Evolutionary conservation across 73 alveolate species (phyloP).

Genomic region (Uronychia setigera): DNA sequence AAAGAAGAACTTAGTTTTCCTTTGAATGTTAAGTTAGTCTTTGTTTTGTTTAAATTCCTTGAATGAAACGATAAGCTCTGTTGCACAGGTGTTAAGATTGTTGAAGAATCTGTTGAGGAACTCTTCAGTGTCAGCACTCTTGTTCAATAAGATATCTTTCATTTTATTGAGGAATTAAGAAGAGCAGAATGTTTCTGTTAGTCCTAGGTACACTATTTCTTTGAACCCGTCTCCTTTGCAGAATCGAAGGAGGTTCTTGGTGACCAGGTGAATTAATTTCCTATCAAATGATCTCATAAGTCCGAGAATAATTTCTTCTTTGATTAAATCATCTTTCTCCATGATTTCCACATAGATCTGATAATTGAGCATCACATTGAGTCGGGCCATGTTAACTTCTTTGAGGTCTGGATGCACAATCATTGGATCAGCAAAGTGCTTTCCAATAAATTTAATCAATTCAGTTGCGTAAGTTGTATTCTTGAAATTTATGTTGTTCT

Average conservation of each 20-base stretch:
- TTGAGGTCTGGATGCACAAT: conserved; percentile 52
- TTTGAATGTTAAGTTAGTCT: not conserved
- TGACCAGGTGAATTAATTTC: conserved; percentile 13
- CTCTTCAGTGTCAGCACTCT: conserved; percentile 26
- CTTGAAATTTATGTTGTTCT: not conserved
- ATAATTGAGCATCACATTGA: conserved; percentile 31
- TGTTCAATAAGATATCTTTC: conserved; percentile 16
- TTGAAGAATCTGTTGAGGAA: conserved; percentile 50
- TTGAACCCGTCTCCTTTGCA: conserved; percentile 55
- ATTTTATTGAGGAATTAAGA: conserved; percentile 11
- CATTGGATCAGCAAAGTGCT: conserved; percentile 45
- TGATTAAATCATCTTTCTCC: conserved; percentile 10
- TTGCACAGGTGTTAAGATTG: conserved; percentile 32
- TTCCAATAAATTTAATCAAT: conserved; percentile 26
- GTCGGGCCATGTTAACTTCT: conserved; percentile 38
- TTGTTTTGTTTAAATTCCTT: conserved; percentile 44
- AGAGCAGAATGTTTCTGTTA: conserved; percentile 43
- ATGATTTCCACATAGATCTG: not conserved
- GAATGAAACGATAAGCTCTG: conserved; percentile 51
- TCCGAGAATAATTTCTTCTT: conserved; percentile 13
- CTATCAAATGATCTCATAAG: conserved; percentile 46
- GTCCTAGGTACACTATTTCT: conserved; percentile 23
- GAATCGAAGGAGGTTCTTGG: conserved; percentile 48
- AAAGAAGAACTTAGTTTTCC: conserved; percentile 30
- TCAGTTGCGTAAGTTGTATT: conserved; percentile 7